Conservation (phyloP, 2,329 filamentous ascomycete genomes). For the Pseudohalonectria lignicola region DNA sequence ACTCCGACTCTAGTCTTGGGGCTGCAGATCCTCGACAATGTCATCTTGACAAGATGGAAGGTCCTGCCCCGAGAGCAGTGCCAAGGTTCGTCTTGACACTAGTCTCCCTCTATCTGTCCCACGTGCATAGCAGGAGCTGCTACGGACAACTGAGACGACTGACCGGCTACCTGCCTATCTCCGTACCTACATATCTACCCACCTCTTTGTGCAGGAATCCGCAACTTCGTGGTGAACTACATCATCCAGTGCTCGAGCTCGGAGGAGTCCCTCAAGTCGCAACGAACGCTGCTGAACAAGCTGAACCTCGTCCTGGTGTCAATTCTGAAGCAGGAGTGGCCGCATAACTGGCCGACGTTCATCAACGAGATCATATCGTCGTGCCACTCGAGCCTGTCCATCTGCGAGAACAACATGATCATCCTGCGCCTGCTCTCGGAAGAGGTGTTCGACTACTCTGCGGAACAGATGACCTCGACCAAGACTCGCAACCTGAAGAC, state of each 20-base stretch:
- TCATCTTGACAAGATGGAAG: slow-evolving; percentile 99
- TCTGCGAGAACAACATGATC: slow-evolving; percentile 99
- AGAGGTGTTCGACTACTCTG: slow-evolving; percentile 97
- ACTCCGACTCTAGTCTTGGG: slow-evolving; percentile 47
- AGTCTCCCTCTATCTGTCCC: too few species aligned
- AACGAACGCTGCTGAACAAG: slow-evolving; percentile 92
- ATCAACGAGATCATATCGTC: slow-evolving; percentile 99
- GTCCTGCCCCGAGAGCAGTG: slow-evolving; percentile 93
- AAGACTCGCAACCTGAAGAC: slow-evolving; percentile 96
- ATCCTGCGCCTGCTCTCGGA: slow-evolving; percentile 92
- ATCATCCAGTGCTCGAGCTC: slow-evolving; percentile 89
- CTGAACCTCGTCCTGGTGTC: slow-evolving; percentile 95
- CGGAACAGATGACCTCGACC: slow-evolving; percentile 97
- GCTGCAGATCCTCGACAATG: slow-evolving; percentile 92
- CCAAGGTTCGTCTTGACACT: slow-evolving; percentile 61
- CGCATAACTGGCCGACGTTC: slow-evolving; percentile 98
- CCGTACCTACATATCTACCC: slow-evolving; percentile 2
- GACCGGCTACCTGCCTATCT: slow-evolving; percentile 3
- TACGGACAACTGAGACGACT: too few species aligned
- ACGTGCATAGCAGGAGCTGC: too few species aligned
- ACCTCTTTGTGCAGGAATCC: slow-evolving; percentile 56
- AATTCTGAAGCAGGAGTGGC: slow-evolving; percentile 98
- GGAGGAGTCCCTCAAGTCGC: slow-evolving; percentile 73
- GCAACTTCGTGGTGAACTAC: slow-evolving; percentile 98
- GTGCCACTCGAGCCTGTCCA: slow-evolving; percentile 87